Base-by-base conservation (phyloP, 805 yeast species). In the Saccharomycopsis vini region DNA sequence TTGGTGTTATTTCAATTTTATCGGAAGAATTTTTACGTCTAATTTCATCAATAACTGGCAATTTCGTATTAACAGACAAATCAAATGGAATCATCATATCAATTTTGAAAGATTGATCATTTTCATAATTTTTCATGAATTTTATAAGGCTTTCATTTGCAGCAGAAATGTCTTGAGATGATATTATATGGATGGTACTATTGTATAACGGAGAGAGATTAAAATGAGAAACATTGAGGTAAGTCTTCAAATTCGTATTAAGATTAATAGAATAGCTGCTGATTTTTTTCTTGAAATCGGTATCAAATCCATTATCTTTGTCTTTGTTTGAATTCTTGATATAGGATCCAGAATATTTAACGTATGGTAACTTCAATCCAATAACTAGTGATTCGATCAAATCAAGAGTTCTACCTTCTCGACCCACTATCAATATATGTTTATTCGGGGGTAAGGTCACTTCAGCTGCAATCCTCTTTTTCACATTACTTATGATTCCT, bases 391-490 rank as follows among this genome's bases (percentile, higher is more conserved):
- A 86, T 52, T 85, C 92, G 3, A 80, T 59, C 49, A 85, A 63
- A 60, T 86, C 97, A 53, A 85, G 58, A 38, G 81, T 68, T 62
- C 75, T 64, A 12, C 78, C 94, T 3, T 83, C 73, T 44, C 81
- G 69, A 47, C 88, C 77, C 1, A 88, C 74, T 2, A 90, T 64
- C 0, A 79, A 95, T 2, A 89, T 64, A 46, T 80, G 69, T 35
- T 79, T 66, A 19, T 59, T 51, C 9, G 47, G 40, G 18, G 40
- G 43, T 15, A 33, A 20, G 5, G 30, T 38, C 26, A 36, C 23
- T 19, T 39, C 35, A 7, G 36, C 38, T 5, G 24, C 21, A n/a
- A 46, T 33, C 36, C 19, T 28, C 29, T 40, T 36, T 12, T 40
- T 42, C 5, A 46, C 43, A n/a, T 16, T 36, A 21, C 23, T 37